Evolutionary conservation across 2,329 filamentous ascomycete species (phyloP), one percentile per base, ranked within the genome.

Genomic region (Aspergillus hortae): DNA sequence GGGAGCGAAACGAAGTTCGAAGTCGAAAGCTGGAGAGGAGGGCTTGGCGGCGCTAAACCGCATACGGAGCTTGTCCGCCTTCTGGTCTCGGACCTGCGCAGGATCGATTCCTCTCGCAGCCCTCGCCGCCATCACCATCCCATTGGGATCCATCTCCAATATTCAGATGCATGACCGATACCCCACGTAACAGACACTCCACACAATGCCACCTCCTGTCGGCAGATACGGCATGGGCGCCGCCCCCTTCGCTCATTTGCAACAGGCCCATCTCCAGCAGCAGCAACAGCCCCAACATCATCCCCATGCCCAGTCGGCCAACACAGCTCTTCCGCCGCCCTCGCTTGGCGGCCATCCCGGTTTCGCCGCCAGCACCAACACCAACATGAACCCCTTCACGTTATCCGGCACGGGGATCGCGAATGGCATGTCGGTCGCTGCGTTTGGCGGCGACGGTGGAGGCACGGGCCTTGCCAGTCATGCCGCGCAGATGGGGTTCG

Each of bases 401-500:
- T 55, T 75, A 21, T 67, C 81, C 2, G 77, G 81, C 25, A 72
- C 74, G 42, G 74, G 72, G 14, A 72, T 75, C 54, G 61, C 70
- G 30, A 79, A 89, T 58, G 81, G 80, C 46, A 75, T 85, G 53
- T 81, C 80, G 46, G 82, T 78, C 56, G 81, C 79, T 52, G 76
- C 77, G 80, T 74, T 72, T 54, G 82, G 74, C 51, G 81, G 74
- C 9, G 85, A 85, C 56, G 74, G 77, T 49, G 79, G 78, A 21
- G 76, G 77, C 52, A 87, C 88, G 17, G 90, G 90, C 1, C 82
- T 96, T 47, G 90, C 86, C 30, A 92, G 90, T 70, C 90, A 95
- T 70, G 90, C 89, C 57, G 90, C 90, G 54, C 85, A 92, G 65
- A 89, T 94, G 81, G 87, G 90, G 6, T 96, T 96, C 68, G 83